Percentiles rank a stretch among this genome's conserved stretches.
These are phyloP conservation scores for Symbiodinium pilosum DNA, from an alignment of 73 alveolate species.

Conservation along the genomic window DNA sequence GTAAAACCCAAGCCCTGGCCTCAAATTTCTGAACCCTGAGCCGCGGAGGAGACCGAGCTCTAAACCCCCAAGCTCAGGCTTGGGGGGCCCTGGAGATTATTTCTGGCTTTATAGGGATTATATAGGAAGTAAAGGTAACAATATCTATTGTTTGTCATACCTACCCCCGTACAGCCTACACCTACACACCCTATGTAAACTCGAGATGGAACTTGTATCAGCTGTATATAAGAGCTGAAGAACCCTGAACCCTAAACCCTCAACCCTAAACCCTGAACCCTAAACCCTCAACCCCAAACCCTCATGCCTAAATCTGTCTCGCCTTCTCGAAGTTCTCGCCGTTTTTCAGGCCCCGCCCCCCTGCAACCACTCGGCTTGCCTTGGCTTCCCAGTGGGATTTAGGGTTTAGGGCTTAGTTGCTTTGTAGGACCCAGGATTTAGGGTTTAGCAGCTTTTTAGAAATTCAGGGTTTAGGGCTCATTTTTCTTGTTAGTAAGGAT, in stretches of 20 bases:
- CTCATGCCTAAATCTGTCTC: background rate
- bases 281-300: background rate
- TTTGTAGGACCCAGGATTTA: background rate
- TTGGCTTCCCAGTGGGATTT: background rate
- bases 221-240: too few relatives aligned
- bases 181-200: too few relatives aligned
- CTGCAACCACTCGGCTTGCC: conserved; percentile 90
- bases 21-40: too few relatives aligned
- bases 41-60: too few relatives aligned
- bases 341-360: conserved; percentile 92
- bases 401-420: background rate
- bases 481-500: background rate
- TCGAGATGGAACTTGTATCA: too few relatives aligned
- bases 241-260: background rate
- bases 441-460: background rate
- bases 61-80: too few relatives aligned
- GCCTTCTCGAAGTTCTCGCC: conserved; percentile 93
- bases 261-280: background rate
- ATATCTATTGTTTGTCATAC: too few relatives aligned
- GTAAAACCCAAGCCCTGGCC: too few relatives aligned
- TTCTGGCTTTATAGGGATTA: too few relatives aligned
- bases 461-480: background rate
- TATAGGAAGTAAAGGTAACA: too few relatives aligned
- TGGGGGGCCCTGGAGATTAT: too few relatives aligned
- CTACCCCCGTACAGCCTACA: too few relatives aligned